Evolutionary conservation across 768 basidiomycete genomes (phyloP), one percentile per base, ranked within the genome.

Genomic region (Rhizopogon vinicolor): DNA sequence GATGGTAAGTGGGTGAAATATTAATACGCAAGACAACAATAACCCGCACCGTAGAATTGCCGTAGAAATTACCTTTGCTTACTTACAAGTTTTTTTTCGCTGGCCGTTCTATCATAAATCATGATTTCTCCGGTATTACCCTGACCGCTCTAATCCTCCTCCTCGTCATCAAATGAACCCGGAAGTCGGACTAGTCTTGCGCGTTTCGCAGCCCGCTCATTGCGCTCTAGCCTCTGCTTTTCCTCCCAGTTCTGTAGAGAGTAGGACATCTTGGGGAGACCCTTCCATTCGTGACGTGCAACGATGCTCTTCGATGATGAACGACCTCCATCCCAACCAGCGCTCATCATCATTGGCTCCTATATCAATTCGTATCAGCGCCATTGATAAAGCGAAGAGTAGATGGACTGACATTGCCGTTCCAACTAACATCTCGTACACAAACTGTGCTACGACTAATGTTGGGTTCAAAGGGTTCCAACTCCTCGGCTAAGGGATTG

Each of bases 391-490:
- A 28, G 33, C 19, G 5, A 22, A 19, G 18, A 25, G 44, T 33
- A 8, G 8, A 22, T 37, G 19, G 9, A 9, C 35, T 37, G 35
- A 49, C 48, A 56, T 63, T 68, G 88, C 89, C 77, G 83, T 82
- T 93, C 97, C 97, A 99, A 66, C 89, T 89, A 58, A 98, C 93
- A 65, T 98, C 96, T 42, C 96, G 85, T 3, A 98, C 94, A 58
- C 89, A 91, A 25, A 77, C 75, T 10, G 64, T 64, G 49, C 62
- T 55, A 43, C 68, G 66, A 56, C 71, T 66, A 1, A 44, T 35
- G 14, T 35, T 33, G 18, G 57, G 60, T 9, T 67, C 66, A 1
- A 72, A 70, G 18, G 57, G 60, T 8, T 67, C 66, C 1, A 72
- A 70, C 55, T 89, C 86, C 8, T 78, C 72, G 0, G 75, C 86